These are phyloP conservation scores for Pseudocercospora fuligena DNA, from an alignment of 2,329 filamentous ascomycete species.

Conservation along the genomic window DNA sequence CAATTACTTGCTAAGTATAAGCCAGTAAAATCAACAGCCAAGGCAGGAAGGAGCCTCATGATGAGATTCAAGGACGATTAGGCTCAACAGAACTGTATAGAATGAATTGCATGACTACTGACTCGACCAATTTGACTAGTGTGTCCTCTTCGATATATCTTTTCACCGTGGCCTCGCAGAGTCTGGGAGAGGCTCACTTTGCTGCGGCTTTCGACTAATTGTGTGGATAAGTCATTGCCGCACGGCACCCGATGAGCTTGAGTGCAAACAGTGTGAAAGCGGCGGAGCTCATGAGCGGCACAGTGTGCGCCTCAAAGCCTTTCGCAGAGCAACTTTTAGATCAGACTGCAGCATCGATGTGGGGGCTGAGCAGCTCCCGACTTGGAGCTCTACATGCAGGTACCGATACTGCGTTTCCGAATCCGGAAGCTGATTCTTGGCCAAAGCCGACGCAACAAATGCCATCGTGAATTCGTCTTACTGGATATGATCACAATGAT, in stretches of 20 bases:
- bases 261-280: too few species aligned
- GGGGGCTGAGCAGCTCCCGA: neutral
- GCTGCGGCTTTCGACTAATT: too few species aligned
- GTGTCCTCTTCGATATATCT: too few species aligned
- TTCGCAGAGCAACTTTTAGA: neutral
- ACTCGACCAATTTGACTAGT: too few species aligned
- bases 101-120: neutral
- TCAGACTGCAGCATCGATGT: neutral
- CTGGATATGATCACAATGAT: too few species aligned
- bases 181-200: too few species aligned
- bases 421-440: too few species aligned
- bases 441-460: too few species aligned
- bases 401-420: neutral
- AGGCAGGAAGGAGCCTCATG: neutral
- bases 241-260: too few species aligned
- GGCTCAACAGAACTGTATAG: neutral
- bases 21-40: neutral
- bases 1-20: conserved; percentile 17
- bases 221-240: too few species aligned
- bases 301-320: neutral
- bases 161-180: too few species aligned
- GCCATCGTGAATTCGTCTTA: too few species aligned
- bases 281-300: neutral
- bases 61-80: neutral
- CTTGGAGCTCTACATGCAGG: neutral